phyloP scores from a whole-genome alignment of 208 protist genomes.

The Leishmania mexicana region DNA sequence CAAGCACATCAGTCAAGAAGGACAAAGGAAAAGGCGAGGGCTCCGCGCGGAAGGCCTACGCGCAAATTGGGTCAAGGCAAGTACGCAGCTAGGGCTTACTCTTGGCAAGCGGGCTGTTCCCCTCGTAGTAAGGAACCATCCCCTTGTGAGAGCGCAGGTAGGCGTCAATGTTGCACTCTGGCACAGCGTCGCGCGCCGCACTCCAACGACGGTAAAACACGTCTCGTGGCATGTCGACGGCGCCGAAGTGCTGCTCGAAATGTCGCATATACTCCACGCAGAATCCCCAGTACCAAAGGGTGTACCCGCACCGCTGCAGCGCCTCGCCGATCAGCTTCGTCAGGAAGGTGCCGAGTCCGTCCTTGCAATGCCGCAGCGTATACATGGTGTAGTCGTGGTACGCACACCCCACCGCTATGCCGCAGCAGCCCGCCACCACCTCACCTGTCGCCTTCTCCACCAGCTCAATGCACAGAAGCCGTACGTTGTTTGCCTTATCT shows the following conservation, averaged over 20 bases:
- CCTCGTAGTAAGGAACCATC: slow-evolving; percentile 46
- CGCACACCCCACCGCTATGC: slow-evolving; percentile 56
- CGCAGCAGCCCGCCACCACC: slow-evolving; percentile 65
- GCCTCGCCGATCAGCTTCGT: slow-evolving; percentile 77
- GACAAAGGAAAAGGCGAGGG: neutral
- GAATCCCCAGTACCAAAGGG: slow-evolving; percentile 84
- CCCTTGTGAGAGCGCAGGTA: slow-evolving; percentile 46
- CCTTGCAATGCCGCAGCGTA: slow-evolving; percentile 32
- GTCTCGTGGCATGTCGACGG: slow-evolving; percentile 26
- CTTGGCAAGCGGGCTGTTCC: neutral
- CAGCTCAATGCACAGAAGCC: slow-evolving; percentile 55
- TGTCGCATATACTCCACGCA: slow-evolving; percentile 69
- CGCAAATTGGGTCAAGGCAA: too few species aligned
- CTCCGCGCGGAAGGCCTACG: neutral
- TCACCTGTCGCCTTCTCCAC: slow-evolving; percentile 32
- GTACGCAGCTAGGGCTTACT: neutral
- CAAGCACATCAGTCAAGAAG: neutral
- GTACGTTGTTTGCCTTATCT: neutral
- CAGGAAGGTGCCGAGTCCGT: slow-evolving; percentile 53
- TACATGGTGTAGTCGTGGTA: slow-evolving; percentile 89
- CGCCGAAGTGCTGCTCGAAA: slow-evolving; percentile 59
- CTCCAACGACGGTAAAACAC: slow-evolving; percentile 61
- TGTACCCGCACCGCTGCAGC: slow-evolving; percentile 72
- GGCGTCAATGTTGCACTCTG: slow-evolving; percentile 29
- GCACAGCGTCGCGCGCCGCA: slow-evolving; percentile 35